These are phyloP conservation scores for Orbilia blumenaviensis DNA, from an alignment of 2,329 filamentous ascomycete genomes.

Conservation along the genomic window DNA sequence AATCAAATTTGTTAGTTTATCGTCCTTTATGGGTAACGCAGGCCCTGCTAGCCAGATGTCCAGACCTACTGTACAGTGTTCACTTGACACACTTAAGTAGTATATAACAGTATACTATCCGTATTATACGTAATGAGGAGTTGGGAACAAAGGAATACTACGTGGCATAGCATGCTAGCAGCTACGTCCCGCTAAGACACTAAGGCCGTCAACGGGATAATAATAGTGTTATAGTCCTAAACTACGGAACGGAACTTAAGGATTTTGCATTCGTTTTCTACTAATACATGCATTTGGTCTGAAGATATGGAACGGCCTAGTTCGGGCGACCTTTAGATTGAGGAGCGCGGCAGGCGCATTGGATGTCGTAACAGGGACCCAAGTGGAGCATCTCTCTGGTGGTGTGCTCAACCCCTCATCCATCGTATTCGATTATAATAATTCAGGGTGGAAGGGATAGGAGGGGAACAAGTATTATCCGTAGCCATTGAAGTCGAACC, in stretches of 20 bases:
- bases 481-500: slow-evolving; percentile 31
- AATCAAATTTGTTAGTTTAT: slow-evolving; percentile 24
- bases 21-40: not conserved
- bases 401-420: slow-evolving; percentile 43
- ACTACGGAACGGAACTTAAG: slow-evolving; percentile 7
- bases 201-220: slow-evolving; percentile 3
- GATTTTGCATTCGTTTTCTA: slow-evolving; percentile 8
- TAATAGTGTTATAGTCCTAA: slow-evolving; percentile 27
- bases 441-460: slow-evolving; percentile 22
- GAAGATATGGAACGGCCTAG: slow-evolving; percentile 30
- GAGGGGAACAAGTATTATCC: slow-evolving; percentile 52
- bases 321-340: slow-evolving; percentile 35
- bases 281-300: slow-evolving; percentile 14
- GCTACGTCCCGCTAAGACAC: slow-evolving; percentile 6
- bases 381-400: slow-evolving; percentile 20
- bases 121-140: not conserved
- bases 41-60: not conserved
- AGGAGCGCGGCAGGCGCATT: slow-evolving; percentile 50
- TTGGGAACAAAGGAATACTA: slow-evolving; percentile 9
- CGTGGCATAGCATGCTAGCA: slow-evolving; percentile 13
- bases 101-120: too few species aligned
- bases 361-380: slow-evolving; percentile 35
- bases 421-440: slow-evolving; percentile 18
- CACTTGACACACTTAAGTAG: slow-evolving; percentile 16
- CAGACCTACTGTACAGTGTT: not conserved